Base-by-base conservation (phyloP, 371 early-diverging fungal species). In the Mortierella sp. region DNA sequence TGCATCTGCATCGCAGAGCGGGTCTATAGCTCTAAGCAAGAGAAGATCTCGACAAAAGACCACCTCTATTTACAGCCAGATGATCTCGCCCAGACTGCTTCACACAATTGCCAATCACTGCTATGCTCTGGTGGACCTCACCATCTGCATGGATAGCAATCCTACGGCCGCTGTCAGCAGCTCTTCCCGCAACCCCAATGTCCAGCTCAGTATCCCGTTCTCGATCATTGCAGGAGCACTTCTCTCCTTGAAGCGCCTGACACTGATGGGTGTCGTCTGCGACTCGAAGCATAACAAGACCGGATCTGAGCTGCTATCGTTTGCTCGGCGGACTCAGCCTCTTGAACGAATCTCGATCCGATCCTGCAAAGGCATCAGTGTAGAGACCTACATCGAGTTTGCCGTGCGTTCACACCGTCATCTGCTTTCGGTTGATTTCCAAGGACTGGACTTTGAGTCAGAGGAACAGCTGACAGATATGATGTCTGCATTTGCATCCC, bases 11-110 rank as follows among this genome's bases (percentile, higher is more conserved):
- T 34, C 34, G 10, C 34, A n/a, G 10, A 49, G 57, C 3, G 43
- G 54, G 1, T 34, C 63, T 4, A 50, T 47, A 44, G 34, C 52
- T 39, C 17, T n/a, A 54, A 52, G 39, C 50, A 73, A 54, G 40
- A 73, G 63, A 39, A 55, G 67, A 47, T 24, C 49, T 21, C 64
- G 77, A 27, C 77, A 69, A 54, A 76, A 76, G 70, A 69, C 77
- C 17, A 57, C 62, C 12, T 76, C 77, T 17, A 54, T 76, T 57
- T 76, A 76, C 44, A 76, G 77, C 41, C 53, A 69, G 3, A 57
- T 69, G 62, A 55, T 76, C 40, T 76, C 77, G n/a, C 77, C 77
- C 0, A 51, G 70, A 29, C 65, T 76, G 19, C 77, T 76, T n/a
- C 55, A 65, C 25, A 68, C 69, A 5, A 61, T 76, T 22, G 77